Evolutionary conservation across 1,284 basidiomycete species (phyloP).

Genomic region (Ganoderma leucocontextum): DNA sequence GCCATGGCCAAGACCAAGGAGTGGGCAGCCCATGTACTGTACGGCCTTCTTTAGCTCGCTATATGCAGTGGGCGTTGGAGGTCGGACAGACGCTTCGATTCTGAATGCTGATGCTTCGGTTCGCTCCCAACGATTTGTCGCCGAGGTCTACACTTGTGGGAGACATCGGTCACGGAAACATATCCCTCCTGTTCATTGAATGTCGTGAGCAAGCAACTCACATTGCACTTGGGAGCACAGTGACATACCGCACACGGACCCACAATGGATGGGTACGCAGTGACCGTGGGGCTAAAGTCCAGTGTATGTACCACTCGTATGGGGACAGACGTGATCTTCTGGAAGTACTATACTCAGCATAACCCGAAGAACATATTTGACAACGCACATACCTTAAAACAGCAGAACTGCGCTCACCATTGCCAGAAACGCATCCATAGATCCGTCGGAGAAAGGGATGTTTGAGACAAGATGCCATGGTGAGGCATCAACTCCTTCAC

Average conservation of each 20-base stretch:
- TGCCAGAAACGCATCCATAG: background rate
- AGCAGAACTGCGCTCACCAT: background rate
- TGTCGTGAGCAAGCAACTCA: too few species aligned
- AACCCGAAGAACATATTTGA: background rate
- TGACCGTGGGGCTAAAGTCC: background rate
- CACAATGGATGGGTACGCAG: too few species aligned
- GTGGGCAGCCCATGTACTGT: background rate
- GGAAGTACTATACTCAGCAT: background rate
- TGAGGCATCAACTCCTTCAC: conserved; percentile 1
- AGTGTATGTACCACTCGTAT: background rate
- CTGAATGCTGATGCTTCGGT: too few species aligned
- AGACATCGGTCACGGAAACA: too few species aligned
- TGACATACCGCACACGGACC: too few species aligned
- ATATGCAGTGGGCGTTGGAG: background rate
- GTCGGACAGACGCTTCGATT: background rate
- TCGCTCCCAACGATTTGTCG: too few species aligned
- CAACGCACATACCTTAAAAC: background rate
- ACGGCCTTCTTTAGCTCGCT: background rate
- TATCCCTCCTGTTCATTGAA: too few species aligned
- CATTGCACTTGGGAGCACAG: too few species aligned
- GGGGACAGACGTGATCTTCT: background rate
- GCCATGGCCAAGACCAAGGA: background rate
- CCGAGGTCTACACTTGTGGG: too few species aligned
- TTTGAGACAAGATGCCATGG: background rate
- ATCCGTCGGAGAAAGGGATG: background rate